Conservation (phyloP, 345 rosid genomes). For the Barbarea vulgaris region DNA sequence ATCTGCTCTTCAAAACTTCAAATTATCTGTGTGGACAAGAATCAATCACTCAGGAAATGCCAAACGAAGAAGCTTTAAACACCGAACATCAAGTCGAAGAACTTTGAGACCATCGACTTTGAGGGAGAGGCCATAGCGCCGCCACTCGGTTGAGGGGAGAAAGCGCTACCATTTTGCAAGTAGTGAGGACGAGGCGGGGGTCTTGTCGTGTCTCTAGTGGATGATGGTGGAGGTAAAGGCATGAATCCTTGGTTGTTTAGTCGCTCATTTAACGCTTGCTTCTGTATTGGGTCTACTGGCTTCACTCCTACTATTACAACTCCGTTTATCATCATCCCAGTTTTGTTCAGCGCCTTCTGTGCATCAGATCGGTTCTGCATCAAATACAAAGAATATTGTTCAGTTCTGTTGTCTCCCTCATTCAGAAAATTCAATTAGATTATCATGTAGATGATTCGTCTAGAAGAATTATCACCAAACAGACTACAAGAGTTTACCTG, state of each 20-base stretch:
- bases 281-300: constrained; percentile 83
- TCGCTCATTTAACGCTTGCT: constrained; percentile 70
- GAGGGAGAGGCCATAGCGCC: constrained; percentile 83
- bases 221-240: constrained; percentile 66
- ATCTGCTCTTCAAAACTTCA: constrained; percentile 21
- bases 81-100: constrained; percentile 80
- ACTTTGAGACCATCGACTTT: constrained; percentile 76
- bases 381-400: constrained; percentile 26
- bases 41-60: constrained; percentile 5
- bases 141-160: constrained; percentile 56
- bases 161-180: constrained; percentile 66
- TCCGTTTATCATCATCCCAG: constrained; percentile 84
- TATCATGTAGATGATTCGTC: not conserved
- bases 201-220: constrained; percentile 45
- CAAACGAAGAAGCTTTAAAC: constrained; percentile 41
- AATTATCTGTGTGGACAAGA: not conserved
- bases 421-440: not conserved
- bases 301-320: constrained; percentile 87
- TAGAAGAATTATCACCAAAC: not conserved
- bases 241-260: constrained; percentile 79
- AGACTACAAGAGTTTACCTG: constrained; percentile 57
- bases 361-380: constrained; percentile 85
- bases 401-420: not conserved
- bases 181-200: constrained; percentile 53
- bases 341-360: constrained; percentile 85